Evolutionary conservation across 129 eudicot species (phyloP).

Genomic region (Chrysanthemum lavandulifolium): DNA sequence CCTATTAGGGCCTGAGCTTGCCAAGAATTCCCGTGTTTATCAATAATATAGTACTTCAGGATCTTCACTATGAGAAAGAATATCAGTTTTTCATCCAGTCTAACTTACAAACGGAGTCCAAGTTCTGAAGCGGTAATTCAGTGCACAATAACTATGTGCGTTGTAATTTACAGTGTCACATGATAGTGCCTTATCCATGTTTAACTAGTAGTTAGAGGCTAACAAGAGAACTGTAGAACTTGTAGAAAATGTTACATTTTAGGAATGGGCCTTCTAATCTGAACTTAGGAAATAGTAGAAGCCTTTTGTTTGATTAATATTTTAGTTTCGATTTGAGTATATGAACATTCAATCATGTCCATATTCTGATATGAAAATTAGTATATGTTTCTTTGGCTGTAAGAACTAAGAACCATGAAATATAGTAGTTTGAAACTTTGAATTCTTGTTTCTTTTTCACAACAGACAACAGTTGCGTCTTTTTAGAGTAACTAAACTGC

Average conservation of each 20-base stretch:
- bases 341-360: not conserved
- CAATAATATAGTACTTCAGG: constrained; percentile 24
- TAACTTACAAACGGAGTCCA: constrained; percentile 28
- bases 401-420: constrained; percentile 14
- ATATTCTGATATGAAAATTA: not conserved
- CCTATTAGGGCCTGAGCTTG: constrained; percentile 18
- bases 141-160: constrained; percentile 16
- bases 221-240: not conserved
- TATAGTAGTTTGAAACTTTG: not conserved
- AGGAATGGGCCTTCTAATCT: not conserved
- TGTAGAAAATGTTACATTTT: not conserved
- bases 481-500: not conserved
- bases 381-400: constrained; percentile 2
- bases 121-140: constrained; percentile 28
- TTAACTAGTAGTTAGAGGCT: constrained; percentile 13
- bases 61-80: constrained; percentile 33
- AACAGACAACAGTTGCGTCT: constrained; percentile 5
- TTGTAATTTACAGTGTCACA: constrained; percentile 6
- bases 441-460: not conserved
- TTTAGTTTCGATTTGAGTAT: not conserved
- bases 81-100: constrained; percentile 25
- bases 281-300: not conserved
- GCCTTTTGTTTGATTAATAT: not conserved
- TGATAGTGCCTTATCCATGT: not conserved
- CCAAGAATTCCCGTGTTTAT: constrained; percentile 13